Evolutionary conservation across 169 alveolate genomes (phyloP).

Genomic region (Eimeria falciformis): DNA sequence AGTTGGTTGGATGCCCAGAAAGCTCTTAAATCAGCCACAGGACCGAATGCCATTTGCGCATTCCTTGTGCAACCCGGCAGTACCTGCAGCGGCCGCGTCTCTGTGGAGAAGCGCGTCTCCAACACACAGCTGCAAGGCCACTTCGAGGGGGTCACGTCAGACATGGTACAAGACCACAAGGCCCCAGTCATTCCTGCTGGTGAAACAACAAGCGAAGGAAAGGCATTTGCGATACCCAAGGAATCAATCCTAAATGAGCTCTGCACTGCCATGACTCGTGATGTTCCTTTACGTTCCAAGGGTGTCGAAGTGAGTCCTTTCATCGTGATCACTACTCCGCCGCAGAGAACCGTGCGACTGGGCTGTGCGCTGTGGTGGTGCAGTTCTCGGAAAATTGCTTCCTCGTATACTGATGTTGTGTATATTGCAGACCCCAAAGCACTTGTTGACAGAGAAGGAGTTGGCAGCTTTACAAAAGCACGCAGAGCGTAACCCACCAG

Average conservation of each 20-base stretch:
- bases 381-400: no score
- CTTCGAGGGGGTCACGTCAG: not conserved
- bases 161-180: not conserved
- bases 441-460: conserved; percentile 23
- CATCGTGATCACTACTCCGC: not conserved
- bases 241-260: conserved; percentile 37
- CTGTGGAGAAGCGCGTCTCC: conserved; percentile 40
- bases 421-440: conserved; percentile 41
- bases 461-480: not conserved
- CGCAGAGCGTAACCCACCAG: conserved; percentile 25
- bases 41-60: conserved; percentile 75
- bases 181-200: not conserved
- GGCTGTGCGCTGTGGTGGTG: no score
- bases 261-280: conserved; percentile 56
- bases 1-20: conserved; percentile 45
- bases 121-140: conserved; percentile 68
- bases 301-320: conserved; percentile 37
- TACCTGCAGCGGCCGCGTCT: conserved; percentile 4
- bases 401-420: no score
- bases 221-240: conserved; percentile 33
- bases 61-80: conserved; percentile 50
- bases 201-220: not conserved
- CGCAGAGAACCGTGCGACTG: no score
- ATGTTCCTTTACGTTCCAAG: not conserved
- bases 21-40: not conserved